These are phyloP conservation scores for Cercophora scortea DNA, from an alignment of 495 filamentous ascomycete species.

Conservation along the genomic window DNA sequence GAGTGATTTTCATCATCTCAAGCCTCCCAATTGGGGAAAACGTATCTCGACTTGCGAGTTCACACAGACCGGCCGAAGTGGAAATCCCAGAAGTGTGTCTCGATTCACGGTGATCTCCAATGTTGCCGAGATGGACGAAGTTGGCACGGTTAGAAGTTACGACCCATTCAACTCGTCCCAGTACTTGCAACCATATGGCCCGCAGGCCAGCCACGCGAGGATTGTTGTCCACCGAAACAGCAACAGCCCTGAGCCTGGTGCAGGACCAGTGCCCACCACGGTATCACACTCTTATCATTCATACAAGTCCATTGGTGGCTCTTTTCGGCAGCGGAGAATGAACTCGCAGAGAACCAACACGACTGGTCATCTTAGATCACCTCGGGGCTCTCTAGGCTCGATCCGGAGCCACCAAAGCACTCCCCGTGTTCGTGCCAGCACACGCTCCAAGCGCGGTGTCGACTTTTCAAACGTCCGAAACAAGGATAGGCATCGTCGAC, in stretches of 20 bases:
- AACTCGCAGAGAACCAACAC: conserved; percentile 15
- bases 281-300: conserved; percentile 19
- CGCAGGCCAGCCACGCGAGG: conserved; percentile 40
- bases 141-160: conserved; percentile 51
- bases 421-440: conserved; percentile 41
- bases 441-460: conserved; percentile 67
- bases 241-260: conserved; percentile 4
- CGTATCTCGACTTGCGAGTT: conserved; percentile 45
- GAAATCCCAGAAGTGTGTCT: conserved; percentile 50
- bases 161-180: conserved; percentile 76
- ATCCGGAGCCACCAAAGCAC: conserved; percentile 47
- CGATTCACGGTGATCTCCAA: conserved; percentile 66
- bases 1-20: conserved; percentile 81
- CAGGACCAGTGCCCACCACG: conserved; percentile 1
- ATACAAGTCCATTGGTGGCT: conserved; percentile 15
- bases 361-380: conserved; percentile 19
- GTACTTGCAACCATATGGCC: conserved; percentile 28
- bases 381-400: conserved; percentile 49
- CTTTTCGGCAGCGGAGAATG: conserved; percentile 8
- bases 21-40: conserved; percentile 40
- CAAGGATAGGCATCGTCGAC: conserved; percentile 14
- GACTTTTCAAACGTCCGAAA: conserved; percentile 54
- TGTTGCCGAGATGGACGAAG: conserved; percentile 26
- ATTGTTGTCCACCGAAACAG: conserved; percentile 58
- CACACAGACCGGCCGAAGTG: conserved; percentile 29